Percentiles rank a stretch among this genome's conserved stretches.
Evolutionary conservation across 1,284 basidiomycete species (phyloP).

Genomic region (Marasmius sp.): DNA sequence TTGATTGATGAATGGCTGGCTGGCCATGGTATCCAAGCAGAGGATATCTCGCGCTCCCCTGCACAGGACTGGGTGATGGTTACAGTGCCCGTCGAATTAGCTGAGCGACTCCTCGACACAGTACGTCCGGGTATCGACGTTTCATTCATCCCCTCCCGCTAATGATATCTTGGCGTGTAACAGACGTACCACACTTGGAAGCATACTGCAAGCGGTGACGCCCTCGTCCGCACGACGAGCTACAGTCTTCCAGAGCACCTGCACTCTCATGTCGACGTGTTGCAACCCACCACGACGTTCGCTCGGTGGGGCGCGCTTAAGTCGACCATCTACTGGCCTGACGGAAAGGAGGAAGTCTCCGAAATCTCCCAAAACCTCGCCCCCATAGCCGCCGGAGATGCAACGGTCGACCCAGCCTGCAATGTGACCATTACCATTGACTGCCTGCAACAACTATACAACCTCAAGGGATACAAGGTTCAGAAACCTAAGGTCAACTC

Average conservation of each 20-base stretch:
- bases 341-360: too few relatives aligned
- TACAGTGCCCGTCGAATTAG: slow-evolving; percentile 48
- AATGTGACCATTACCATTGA: slow-evolving; percentile 34
- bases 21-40: slow-evolving; percentile 50
- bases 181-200: slow-evolving; percentile 40
- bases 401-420: slow-evolving; percentile 13
- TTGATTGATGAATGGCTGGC: slow-evolving; percentile 65
- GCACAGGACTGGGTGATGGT: slow-evolving; percentile 72
- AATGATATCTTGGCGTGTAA: too few relatives aligned
- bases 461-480: slow-evolving; percentile 35
- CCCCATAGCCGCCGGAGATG: neutral
- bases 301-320: too few relatives aligned
- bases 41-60: slow-evolving; percentile 50
- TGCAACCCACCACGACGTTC: too few relatives aligned
- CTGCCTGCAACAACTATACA: slow-evolving; percentile 42
- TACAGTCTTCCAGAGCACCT: slow-evolving; percentile 42
- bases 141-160: too few relatives aligned
- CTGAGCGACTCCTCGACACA: neutral
- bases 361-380: too few relatives aligned
- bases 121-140: too few relatives aligned
- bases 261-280: slow-evolving; percentile 17
- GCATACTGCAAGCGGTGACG: slow-evolving; percentile 35
- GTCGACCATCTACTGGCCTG: too few relatives aligned
- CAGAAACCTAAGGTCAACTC: slow-evolving; percentile 30
- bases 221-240: slow-evolving; percentile 40